Evolutionary conservation across 495 filamentous ascomycete genomes (phyloP), one percentile per base, ranked within the genome.

Genomic region (Penicillium chermesinum): DNA sequence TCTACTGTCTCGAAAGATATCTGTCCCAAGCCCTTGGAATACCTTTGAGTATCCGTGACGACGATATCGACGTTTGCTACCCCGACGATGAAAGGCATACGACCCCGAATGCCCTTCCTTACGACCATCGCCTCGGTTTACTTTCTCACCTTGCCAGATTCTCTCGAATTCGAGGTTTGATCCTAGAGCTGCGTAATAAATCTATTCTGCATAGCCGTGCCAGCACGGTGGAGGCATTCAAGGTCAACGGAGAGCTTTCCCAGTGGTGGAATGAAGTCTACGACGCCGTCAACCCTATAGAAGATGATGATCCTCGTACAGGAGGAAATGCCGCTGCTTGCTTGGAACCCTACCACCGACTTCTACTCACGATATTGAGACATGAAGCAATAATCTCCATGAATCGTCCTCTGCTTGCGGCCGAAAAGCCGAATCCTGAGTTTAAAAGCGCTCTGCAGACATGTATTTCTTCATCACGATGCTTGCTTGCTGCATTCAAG

Each of bases 21-120:
- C 58, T 78, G 2, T 73, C 66, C 8, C 74, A 77, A 47, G 67
- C 72, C 10, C 54, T 78, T 18, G 75, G 75, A 0, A 61, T 74
- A 6, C 75, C 75, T n/a, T 58, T 77, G 9, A 59, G 65, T n/a
- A 69, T 78, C 37, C 63, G 66, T 41, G 73, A 77, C 57, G 72
- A 76, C 50, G 75, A 78, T 48, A 65, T 77, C 38, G 75, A 78
- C 48, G 75, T 78, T 7, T 78, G 75, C 48, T 73, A 72, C 46
- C 75, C 67, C 0, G 64, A 64, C 8, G 49, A 52, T 9, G 73
- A 76, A 48, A 53, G 54, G 33, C 69, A 72, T 42, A 30, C 34
- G 14, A 41, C 44, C 14, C 16, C 16, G 1, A 27, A 22, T 5
- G 1, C 39, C 7, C 18, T 16, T 17, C 7, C 35, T 3, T 41